These are phyloP conservation scores for Magnusiomyces clavatus DNA, from an alignment of 1,139 yeast genomes.

Conservation along the genomic window DNA sequence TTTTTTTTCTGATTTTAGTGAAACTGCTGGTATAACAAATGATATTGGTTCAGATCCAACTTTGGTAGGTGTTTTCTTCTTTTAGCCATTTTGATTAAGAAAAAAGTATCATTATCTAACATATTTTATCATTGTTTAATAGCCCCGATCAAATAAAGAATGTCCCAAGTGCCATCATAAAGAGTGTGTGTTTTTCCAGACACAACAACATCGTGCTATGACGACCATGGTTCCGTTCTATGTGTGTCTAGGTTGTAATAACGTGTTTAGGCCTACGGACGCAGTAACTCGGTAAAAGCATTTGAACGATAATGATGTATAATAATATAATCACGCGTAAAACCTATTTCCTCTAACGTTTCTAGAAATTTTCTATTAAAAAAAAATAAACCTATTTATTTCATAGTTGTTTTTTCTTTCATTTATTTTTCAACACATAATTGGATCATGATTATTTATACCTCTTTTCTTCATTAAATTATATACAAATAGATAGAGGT, in stretches of 20 bases:
- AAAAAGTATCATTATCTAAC: neutral
- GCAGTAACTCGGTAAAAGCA: neutral
- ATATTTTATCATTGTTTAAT: neutral
- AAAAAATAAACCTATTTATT: too few relatives aligned
- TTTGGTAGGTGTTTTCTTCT: conserved; percentile 31
- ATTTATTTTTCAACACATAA: too few relatives aligned
- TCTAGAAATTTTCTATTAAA: too few relatives aligned
- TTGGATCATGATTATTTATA: too few relatives aligned
- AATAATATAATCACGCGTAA: neutral
- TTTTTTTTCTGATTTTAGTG: conserved; percentile 35
- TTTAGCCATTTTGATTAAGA: neutral
- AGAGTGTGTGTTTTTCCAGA: conserved; percentile 93
- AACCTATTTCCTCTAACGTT: neutral
- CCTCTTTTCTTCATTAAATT: neutral
- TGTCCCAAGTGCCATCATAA: conserved; percentile 84
- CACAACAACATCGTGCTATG: conserved; percentile 90
- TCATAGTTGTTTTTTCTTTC: too few relatives aligned
- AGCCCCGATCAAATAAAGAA: conserved; percentile 83
- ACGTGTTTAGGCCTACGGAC: conserved; percentile 41
- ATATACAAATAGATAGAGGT: neutral
- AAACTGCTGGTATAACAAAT: conserved; percentile 96
- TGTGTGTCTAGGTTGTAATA: conserved; percentile 82
- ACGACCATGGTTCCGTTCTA: conserved; percentile 76
- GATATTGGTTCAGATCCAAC: conserved; percentile 97
- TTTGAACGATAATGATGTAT: neutral